Percentiles rank a stretch among this genome's conserved stretches.
Evolutionary conservation across 83 land plant species (phyloP).

Genomic region (Diphasiastrum complanatum): DNA sequence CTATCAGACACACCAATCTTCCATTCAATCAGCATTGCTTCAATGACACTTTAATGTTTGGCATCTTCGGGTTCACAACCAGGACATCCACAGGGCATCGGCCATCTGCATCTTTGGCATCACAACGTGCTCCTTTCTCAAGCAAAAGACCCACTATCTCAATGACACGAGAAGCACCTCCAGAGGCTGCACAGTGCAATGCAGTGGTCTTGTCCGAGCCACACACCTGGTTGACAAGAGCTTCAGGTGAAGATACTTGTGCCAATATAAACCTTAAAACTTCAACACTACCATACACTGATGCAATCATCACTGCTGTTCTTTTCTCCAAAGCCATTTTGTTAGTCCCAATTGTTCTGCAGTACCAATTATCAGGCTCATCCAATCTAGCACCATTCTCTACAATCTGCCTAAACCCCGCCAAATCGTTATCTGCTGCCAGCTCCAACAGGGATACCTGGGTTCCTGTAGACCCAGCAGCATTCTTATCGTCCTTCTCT

Average conservation of each 20-base stretch:
- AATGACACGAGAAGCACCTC: slow-evolving; percentile 5
- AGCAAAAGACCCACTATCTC: slow-evolving; percentile 5
- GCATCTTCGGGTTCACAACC: neutral
- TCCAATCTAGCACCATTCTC: neutral
- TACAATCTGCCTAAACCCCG: neutral
- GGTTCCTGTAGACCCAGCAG: too few species aligned
- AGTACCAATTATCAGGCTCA: slow-evolving; percentile 4
- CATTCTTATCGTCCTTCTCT: too few species aligned
- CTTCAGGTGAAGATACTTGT: neutral
- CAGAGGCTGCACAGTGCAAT: slow-evolving; percentile 12
- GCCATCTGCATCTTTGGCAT: neutral
- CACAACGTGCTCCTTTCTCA: neutral
- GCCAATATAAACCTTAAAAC: slow-evolving; percentile 2
- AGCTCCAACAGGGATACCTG: slow-evolving; percentile 14
- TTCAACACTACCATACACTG: slow-evolving; percentile 1
- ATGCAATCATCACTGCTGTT: slow-evolving; percentile 1
- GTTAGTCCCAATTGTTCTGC: neutral
- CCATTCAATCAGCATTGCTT: slow-evolving; percentile 8
- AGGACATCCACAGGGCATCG: neutral
- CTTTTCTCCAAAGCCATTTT: slow-evolving; percentile 1
- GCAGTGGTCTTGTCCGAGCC: slow-evolving; percentile 7
- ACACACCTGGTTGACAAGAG: slow-evolving; percentile 3
- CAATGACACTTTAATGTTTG: neutral
- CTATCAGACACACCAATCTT: too few species aligned
- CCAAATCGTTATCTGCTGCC: slow-evolving; percentile 11